Evolutionary conservation across 176 grass and related monocot species (phyloP), one percentile per base, ranked within the genome.

Genomic region (Musa schizocarpa): DNA sequence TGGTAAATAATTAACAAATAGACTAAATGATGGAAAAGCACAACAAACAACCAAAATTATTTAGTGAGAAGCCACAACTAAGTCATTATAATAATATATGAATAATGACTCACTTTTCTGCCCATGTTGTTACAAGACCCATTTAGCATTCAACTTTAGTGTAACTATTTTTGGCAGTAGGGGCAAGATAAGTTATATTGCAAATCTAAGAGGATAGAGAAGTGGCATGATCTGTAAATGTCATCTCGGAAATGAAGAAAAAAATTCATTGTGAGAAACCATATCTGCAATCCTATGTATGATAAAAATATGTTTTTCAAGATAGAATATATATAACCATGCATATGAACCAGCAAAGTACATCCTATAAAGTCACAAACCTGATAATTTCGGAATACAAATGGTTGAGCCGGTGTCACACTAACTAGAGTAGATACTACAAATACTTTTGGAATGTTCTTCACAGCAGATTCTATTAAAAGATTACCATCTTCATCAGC

Each of bases 361-460:
- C 52, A 26, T 13, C 79, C 27, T 62, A 81, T 58, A 83, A 82
- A 71, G 62, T 68, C 12, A 70, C 81, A 63, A 84, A 92, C 94
- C 94, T 98, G 94, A 78, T 98, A 98, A 48, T 98, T 98, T 43
- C 94, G 83, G 65, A 98, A 98, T 72, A 98, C 77, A 86, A 89
- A 98, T 82, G 94, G 94, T 62, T 93, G 90, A 78, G 94, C 94
- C 53, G 94, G 94, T 82, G 88, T 92, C 72, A 81, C 85, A 77
- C 94, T 98, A 80, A 98, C 90, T 73, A 98, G 80, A 82, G 94
- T 98, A 68, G 94, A 98, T 79, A 98, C 88, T 69, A 81, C 90
- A 89, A 98, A 93, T 75, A 98, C 94, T 86, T 98, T 98, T 2
- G 94, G 94, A 80, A 91, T 87, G 71, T 86, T 81, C 77, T 98